A percentile compares a stretch with the other conserved stretches of the same genome.
phyloP scores from a whole-genome alignment of 176 grass and related monocot genomes.

The Ensete glaucum region DNA sequence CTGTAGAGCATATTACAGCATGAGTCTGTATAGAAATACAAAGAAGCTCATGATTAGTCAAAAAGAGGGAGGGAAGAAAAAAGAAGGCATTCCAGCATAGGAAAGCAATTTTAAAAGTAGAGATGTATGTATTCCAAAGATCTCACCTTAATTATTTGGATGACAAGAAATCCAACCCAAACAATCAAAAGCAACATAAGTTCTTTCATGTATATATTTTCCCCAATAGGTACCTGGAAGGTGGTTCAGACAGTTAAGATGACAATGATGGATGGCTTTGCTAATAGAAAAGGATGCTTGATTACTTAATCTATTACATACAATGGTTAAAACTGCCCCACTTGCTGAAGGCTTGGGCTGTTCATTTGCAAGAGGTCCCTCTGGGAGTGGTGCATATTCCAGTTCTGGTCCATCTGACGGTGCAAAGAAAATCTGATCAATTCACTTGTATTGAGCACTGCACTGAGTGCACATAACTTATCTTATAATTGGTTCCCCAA shows the following conservation, averaged over 20 bases:
- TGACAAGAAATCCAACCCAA: slow-evolving; percentile 16
- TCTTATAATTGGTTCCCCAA: neutral
- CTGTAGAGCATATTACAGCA: slow-evolving; percentile 16
- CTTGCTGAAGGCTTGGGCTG: slow-evolving; percentile 1
- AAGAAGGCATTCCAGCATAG: neutral
- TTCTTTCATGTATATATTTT: slow-evolving; percentile 14
- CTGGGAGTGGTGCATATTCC: slow-evolving; percentile 14
- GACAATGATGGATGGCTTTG: neutral
- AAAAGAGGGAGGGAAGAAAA: neutral
- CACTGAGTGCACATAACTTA: neutral
- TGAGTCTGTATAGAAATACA: slow-evolving; percentile 15
- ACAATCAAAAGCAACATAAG: slow-evolving; percentile 17
- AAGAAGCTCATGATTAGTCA: neutral
- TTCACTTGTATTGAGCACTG: neutral
- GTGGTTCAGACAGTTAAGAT: neutral
- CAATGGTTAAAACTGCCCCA: neutral
- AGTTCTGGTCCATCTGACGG: slow-evolving; percentile 12
- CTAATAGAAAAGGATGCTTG: neutral
- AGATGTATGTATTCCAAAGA: neutral
- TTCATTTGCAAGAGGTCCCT: slow-evolving; percentile 2
- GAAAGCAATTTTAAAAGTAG: neutral
- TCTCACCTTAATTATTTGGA: slow-evolving; percentile 23
- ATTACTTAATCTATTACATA: neutral
- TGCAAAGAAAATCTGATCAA: neutral
- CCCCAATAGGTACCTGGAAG: slow-evolving; percentile 6